Conservation (phyloP, 768 basidiomycete species). For the Mycena crocata region DNA sequence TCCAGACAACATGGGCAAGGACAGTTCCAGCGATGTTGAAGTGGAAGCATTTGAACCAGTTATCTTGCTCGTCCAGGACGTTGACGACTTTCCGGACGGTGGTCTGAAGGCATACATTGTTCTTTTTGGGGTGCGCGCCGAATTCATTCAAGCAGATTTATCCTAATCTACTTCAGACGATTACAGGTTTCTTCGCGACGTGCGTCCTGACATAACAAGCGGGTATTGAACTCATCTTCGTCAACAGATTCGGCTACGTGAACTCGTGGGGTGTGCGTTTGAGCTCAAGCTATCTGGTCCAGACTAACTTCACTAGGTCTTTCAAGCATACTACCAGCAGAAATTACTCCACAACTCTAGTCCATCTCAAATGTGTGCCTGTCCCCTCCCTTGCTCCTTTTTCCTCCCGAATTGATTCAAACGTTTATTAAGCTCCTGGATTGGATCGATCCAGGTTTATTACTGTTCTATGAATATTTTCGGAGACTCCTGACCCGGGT, state of each 20-base stretch:
- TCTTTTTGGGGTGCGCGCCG: neutral
- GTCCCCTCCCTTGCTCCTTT: no score
- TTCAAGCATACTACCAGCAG: conserved; percentile 22
- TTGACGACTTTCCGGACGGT: conserved; percentile 8
- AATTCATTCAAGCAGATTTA: neutral
- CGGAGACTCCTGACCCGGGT: neutral
- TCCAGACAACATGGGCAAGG: neutral
- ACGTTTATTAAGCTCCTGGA: conserved; percentile 11
- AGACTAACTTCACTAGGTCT: neutral
- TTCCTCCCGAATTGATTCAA: neutral
- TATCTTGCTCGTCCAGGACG: neutral
- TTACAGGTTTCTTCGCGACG: conserved; percentile 14
- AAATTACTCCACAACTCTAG: conserved; percentile 5
- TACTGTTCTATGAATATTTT: neutral
- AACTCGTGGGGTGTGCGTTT: conserved; percentile 24
- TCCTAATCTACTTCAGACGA: neutral
- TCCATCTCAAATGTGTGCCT: conserved; percentile 19
- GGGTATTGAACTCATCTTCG: neutral
- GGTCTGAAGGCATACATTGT: conserved; percentile 4
- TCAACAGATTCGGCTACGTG: conserved; percentile 16
- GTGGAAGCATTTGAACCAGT: neutral
- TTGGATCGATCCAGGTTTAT: conserved; percentile 14
- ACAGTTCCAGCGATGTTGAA: neutral
- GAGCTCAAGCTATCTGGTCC: neutral
- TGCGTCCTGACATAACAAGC: neutral